Base-by-base conservation (phyloP, 306 rosid species). In the Acmispon strigosus region DNA sequence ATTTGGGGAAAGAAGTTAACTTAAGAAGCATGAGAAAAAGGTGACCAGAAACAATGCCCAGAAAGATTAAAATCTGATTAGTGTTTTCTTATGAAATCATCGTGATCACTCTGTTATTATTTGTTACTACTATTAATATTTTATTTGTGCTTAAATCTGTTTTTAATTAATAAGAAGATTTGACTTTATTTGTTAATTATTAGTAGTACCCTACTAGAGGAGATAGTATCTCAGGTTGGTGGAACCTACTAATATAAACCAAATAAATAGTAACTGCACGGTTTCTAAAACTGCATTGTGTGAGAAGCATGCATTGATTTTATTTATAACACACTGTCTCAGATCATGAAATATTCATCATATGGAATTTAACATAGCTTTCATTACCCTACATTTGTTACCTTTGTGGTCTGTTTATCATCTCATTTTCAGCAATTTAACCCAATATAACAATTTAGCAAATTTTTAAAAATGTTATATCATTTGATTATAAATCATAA, bases 151-250 rank as follows among this genome's bases (percentile, higher is more conserved):
- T 66, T 15, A 49, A 50, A 19, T 6, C 11, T 32, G 61, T 50
- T 49, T 50, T 67, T 18, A 36, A 9, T 7, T 22, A 22, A 3
- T 1, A 8, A 8, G 63, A 69, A 53, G 74, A 22, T 72, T 59
- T 49, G 19, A 73, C 44, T 72, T 27, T 11, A 72, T 59, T 64
- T 18, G 49, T 47, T 60, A n/a, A n/a, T n/a, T n/a, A n/a, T n/a
- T n/a, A n/a, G n/a, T n/a, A n/a, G n/a, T n/a, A 47, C 41, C 50
- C 70, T 15, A 44, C 8, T 17, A n/a, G 14, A n/a, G 29, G 20
- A 24, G 19, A 61, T 14, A 50, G 51, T 39, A 7, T 19, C 6
- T 17, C 12, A 8, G 70, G 70, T 62, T 63, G 72, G 45, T 74
- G 66, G 37, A 64, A 54, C 49, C 66, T 22, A 68, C 13, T n/a